Conservation (phyloP, 352 stramenopile genomes). For the Phytopythium cucurbitacearum region DNA sequence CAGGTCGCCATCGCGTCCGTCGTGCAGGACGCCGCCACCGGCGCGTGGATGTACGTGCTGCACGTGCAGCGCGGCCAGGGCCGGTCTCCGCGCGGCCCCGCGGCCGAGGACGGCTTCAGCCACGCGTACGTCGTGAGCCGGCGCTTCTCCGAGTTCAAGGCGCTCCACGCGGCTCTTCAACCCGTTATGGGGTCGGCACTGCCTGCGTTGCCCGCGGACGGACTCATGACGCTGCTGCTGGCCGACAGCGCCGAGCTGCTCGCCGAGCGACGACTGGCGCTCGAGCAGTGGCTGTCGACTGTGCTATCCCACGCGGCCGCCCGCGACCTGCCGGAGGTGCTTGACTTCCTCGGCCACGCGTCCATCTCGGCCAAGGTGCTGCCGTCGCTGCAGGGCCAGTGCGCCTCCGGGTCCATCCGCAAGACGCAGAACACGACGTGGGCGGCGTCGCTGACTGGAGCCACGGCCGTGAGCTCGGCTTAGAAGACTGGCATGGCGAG, state of each 20-base stretch:
- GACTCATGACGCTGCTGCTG: conserved; percentile 68
- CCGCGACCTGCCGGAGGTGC: conserved; percentile 60
- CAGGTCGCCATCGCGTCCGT: conserved; percentile 64
- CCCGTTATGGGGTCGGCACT: conserved; percentile 56
- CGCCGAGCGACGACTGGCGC: conserved; percentile 51
- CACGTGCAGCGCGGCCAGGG: conserved; percentile 49
- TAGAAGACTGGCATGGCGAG: not conserved
- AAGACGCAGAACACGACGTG: conserved; percentile 69
- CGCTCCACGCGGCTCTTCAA: conserved; percentile 48
- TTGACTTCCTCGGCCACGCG: conserved; percentile 60
- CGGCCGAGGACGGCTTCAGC: conserved; percentile 34
- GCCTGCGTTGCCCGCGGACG: conserved; percentile 59
- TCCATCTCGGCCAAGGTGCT: conserved; percentile 45
- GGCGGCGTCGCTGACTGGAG: conserved; percentile 28
- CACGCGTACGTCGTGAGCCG: conserved; percentile 66
- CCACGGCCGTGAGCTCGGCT: conserved; percentile 1
- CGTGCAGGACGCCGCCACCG: conserved; percentile 56
- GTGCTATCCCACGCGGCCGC: conserved; percentile 55
- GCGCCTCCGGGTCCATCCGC: conserved; percentile 55
- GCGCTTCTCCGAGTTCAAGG: conserved; percentile 77
- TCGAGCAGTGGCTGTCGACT: conserved; percentile 50
- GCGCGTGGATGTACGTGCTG: conserved; percentile 68
- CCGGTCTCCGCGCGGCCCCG: conserved; percentile 12
- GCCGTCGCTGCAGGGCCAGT: conserved; percentile 32
- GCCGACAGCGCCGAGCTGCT: conserved; percentile 65